These are phyloP conservation scores for Trametes sanguinea DNA, from an alignment of 768 basidiomycete genomes.

Conservation along the genomic window DNA sequence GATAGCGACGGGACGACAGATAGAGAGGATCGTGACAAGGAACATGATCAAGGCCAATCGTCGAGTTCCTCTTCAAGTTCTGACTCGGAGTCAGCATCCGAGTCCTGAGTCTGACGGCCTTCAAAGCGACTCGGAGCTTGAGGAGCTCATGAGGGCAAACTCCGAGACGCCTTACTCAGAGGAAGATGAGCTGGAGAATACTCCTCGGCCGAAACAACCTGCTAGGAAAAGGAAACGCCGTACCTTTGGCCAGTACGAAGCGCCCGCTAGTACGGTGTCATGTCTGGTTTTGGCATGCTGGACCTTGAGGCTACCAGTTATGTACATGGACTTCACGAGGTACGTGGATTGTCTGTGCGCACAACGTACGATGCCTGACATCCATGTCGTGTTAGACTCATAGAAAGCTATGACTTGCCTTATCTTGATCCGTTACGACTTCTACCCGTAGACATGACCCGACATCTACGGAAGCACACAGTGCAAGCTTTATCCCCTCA, in stretches of 20 bases:
- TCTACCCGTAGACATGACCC: conserved; percentile 60
- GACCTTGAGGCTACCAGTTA: conserved; percentile 74
- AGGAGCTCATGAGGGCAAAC: conserved; percentile 41
- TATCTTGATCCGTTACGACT: conserved; percentile 73
- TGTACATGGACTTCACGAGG: conserved; percentile 77
- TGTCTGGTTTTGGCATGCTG: conserved; percentile 77
- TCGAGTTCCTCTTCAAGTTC: conserved; percentile 36
- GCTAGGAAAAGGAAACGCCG: conserved; percentile 19
- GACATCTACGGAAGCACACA: conserved; percentile 74
- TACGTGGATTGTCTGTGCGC: conserved; percentile 36
- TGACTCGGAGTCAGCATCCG: neutral
- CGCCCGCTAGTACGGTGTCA: conserved; percentile 56
- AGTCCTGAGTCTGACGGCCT: conserved; percentile 31
- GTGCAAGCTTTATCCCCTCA: conserved; percentile 67
- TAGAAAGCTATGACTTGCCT: conserved; percentile 75
- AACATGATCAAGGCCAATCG: conserved; percentile 31
- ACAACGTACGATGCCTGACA: neutral
- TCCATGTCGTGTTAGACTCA: conserved; percentile 47
- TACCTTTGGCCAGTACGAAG: conserved; percentile 37
- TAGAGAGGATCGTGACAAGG: neutral
- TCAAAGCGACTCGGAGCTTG: conserved; percentile 40
- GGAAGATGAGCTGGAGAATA: conserved; percentile 23
- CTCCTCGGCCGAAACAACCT: conserved; percentile 1
- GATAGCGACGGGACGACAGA: neutral
- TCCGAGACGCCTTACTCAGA: conserved; percentile 39